These are phyloP conservation scores for Rhodotorula babjevae DNA, from an alignment of 768 basidiomycete genomes.

Conservation along the genomic window DNA sequence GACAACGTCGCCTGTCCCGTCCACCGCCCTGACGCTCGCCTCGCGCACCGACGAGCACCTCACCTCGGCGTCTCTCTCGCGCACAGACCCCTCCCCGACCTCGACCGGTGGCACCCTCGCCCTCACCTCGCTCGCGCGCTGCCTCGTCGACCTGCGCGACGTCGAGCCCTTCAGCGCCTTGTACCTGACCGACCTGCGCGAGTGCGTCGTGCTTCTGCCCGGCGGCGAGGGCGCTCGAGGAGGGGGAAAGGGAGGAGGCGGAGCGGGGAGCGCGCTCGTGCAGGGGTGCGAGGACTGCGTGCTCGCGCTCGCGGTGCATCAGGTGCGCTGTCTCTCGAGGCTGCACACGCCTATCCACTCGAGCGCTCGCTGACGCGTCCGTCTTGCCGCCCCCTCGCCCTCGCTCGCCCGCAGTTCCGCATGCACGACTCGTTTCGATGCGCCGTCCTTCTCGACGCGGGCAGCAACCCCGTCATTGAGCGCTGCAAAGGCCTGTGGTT, in stretches of 20 bases:
- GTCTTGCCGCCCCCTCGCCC: too few relatives aligned
- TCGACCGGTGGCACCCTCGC: slow-evolving; percentile 50
- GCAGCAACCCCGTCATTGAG: slow-evolving; percentile 76
- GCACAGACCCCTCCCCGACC: slow-evolving; percentile 26
- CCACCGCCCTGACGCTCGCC: slow-evolving; percentile 5
- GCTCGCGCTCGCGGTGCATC: slow-evolving; percentile 71
- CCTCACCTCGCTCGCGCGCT: slow-evolving; percentile 62
- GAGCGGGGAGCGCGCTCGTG: slow-evolving; percentile 58
- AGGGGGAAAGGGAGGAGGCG: too few relatives aligned
- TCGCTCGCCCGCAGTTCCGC: slow-evolving; percentile 59
- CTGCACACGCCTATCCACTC: too few relatives aligned
- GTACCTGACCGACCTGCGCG: slow-evolving; percentile 60
- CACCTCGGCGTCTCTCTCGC: background rate
- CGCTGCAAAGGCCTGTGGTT: slow-evolving; percentile 63
- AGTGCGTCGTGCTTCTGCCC: slow-evolving; percentile 65
- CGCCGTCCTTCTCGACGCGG: slow-evolving; percentile 62
- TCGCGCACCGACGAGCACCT: background rate
- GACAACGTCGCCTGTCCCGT: background rate
- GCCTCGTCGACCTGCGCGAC: slow-evolving; percentile 58
- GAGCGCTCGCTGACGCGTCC: too few relatives aligned
- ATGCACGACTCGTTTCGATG: slow-evolving; percentile 70
- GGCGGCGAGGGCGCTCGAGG: slow-evolving; percentile 53
- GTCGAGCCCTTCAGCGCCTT: slow-evolving; percentile 51
- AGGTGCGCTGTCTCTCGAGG: slow-evolving; percentile 55
- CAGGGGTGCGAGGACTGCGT: slow-evolving; percentile 61